Conservation (phyloP, 2,329 filamentous ascomycete species). For the Torrubiellomyces zombiae region DNA sequence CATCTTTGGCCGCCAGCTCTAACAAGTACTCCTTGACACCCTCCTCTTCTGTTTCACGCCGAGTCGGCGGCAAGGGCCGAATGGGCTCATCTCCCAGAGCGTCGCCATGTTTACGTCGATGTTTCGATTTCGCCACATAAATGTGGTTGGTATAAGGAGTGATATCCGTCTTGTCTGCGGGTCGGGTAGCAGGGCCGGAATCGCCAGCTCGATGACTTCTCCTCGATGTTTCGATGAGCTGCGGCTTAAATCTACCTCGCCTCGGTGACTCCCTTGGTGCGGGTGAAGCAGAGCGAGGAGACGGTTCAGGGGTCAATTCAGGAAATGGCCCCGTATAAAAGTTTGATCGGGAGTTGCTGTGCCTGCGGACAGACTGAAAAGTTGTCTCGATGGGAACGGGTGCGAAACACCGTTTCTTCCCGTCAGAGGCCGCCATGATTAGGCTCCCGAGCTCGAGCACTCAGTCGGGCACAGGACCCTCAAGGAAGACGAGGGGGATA, state of each 20-base stretch:
- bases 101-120: constrained; percentile 16
- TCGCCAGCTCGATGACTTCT: constrained; percentile 54
- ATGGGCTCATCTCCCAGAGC: constrained; percentile 12
- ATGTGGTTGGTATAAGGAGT: constrained; percentile 46
- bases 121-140: constrained; percentile 27
- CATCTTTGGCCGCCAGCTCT: constrained; percentile 62
- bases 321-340: constrained; percentile 30
- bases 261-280: constrained; percentile 21
- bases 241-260: constrained; percentile 50
- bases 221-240: constrained; percentile 66
- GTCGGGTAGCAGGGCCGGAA: constrained; percentile 41
- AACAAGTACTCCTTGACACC: constrained; percentile 62
- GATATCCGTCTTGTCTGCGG: constrained; percentile 56
- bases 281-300: constrained; percentile 31
- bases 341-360: not conserved
- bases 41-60: constrained; percentile 59
- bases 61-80: constrained; percentile 21
- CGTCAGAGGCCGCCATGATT: constrained; percentile 22
- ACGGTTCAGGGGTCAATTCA: constrained; percentile 38
- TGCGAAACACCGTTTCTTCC: constrained; percentile 41
- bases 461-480: too few species aligned
- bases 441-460: too few species aligned
- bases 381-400: constrained; percentile 60
- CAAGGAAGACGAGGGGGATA: too few species aligned
- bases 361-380: constrained; percentile 37